phyloP scores from a whole-genome alignment of 1,284 basidiomycete species.

The Ceratorhiza oryzae-sativae region DNA sequence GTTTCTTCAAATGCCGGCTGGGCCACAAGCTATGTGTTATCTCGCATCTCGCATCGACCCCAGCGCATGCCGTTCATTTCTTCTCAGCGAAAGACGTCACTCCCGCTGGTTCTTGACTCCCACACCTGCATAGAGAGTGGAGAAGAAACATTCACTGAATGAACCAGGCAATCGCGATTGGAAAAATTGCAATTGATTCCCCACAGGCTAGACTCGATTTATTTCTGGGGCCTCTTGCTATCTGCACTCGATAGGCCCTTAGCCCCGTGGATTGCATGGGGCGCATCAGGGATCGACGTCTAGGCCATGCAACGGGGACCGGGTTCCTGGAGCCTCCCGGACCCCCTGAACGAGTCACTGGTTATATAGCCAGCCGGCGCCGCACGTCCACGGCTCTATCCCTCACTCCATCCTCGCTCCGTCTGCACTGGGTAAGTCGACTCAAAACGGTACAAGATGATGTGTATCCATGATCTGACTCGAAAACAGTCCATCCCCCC shows the following conservation, averaged over 20 bases:
- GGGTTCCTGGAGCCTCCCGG: not conserved
- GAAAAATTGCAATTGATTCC: conserved; percentile 28
- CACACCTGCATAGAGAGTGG: not conserved
- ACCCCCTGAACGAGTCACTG: not conserved
- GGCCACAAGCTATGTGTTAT: not conserved
- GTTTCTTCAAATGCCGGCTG: not conserved
- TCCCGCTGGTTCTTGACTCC: not conserved
- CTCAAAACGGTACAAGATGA: too few species aligned
- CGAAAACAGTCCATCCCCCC: too few species aligned
- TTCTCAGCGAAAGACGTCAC: not conserved
- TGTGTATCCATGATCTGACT: too few species aligned
- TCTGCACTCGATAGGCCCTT: conserved; percentile 11
- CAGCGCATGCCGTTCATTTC: not conserved
- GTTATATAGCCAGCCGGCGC: not conserved
- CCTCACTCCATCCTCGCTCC: too few species aligned
- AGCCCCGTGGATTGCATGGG: not conserved
- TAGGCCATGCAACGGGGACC: not conserved
- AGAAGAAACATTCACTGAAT: not conserved
- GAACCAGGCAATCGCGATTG: not conserved
- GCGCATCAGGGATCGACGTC: not conserved
- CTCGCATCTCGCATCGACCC: not conserved
- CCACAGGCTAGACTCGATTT: conserved; percentile 15
- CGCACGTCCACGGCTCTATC: not conserved
- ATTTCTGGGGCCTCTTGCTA: not conserved
- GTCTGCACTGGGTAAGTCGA: not conserved